Evolutionary conservation across 352 stramenopile species (phyloP).

Genomic region (Phytophthora kernoviae): DNA sequence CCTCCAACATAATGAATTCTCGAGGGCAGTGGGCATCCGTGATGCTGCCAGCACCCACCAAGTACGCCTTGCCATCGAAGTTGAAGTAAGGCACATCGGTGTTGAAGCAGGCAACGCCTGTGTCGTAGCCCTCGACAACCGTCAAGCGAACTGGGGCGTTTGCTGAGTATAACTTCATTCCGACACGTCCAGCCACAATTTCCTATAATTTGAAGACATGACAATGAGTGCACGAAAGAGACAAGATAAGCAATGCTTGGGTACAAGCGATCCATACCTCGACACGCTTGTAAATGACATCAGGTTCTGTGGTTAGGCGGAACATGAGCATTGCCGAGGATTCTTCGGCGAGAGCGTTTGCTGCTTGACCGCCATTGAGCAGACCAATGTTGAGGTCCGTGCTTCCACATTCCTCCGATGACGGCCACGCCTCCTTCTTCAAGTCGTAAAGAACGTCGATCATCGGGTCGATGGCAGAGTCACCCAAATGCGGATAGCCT

Average conservation of each 20-base stretch:
- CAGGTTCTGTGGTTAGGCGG: constrained; percentile 73
- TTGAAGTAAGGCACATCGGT: constrained; percentile 91
- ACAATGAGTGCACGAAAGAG: neutral
- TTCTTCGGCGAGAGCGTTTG: constrained; percentile 84
- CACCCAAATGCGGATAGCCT: constrained; percentile 82
- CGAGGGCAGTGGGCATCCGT: constrained; percentile 75
- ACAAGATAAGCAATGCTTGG: constrained; percentile 1
- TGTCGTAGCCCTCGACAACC: constrained; percentile 86
- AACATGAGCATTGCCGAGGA: constrained; percentile 91
- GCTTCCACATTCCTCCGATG: constrained; percentile 76
- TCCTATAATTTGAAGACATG: constrained; percentile 25
- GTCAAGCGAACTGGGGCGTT: constrained; percentile 83
- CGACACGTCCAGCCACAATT: constrained; percentile 63
- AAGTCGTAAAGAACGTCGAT: constrained; percentile 85
- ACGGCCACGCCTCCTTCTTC: constrained; percentile 78
- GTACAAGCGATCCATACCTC: constrained; percentile 32
- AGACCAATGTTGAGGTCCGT: constrained; percentile 89
- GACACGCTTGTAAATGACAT: constrained; percentile 72
- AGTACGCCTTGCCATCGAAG: constrained; percentile 79
- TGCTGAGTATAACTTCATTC: constrained; percentile 84
- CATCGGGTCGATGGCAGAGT: constrained; percentile 85
- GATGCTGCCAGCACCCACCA: constrained; percentile 77
- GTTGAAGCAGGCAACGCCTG: constrained; percentile 87
- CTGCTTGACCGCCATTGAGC: constrained; percentile 78
- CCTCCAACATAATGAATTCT: constrained; percentile 75